A percentile compares a stretch with the other conserved stretches of the same genome.
Evolutionary conservation across 331 rosid species (phyloP).

Genomic region (Arachis monticola): DNA sequence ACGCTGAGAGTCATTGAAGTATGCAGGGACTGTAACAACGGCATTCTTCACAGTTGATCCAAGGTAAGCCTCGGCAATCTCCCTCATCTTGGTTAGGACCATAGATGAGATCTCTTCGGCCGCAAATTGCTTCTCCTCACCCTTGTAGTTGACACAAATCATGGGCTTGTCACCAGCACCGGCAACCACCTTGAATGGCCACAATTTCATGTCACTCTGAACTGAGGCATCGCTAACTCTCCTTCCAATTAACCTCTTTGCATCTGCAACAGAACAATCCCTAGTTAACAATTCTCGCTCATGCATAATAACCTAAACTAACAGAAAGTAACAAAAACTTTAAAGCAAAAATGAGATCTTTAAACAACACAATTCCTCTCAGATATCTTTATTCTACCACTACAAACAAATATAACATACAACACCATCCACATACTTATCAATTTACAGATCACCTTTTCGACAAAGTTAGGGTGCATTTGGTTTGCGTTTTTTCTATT

Average conservation of each 20-base stretch:
- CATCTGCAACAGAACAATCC: constrained; percentile 53
- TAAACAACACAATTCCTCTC: neutral
- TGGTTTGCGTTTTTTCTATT: too few relatives aligned
- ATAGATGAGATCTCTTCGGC: constrained; percentile 83
- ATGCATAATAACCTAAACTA: neutral
- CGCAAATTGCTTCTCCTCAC: constrained; percentile 72
- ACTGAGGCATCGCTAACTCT: constrained; percentile 64
- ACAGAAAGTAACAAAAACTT: neutral
- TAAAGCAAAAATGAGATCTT: neutral
- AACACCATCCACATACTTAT: neutral
- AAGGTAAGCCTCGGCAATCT: constrained; percentile 81
- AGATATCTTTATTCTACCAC: neutral
- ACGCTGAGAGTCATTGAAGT: constrained; percentile 81
- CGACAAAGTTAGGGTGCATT: too few relatives aligned
- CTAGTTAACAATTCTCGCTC: neutral
- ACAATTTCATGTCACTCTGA: constrained; percentile 72
- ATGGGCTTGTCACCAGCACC: constrained; percentile 77
- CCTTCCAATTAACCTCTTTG: constrained; percentile 76
- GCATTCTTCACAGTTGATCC: constrained; percentile 68
- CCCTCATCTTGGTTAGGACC: constrained; percentile 78
- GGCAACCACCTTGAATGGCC: constrained; percentile 80
- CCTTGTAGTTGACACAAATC: constrained; percentile 71
- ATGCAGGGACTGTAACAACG: constrained; percentile 75
- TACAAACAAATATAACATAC: too few relatives aligned
- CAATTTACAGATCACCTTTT: neutral